Evolutionary conservation across 2,329 filamentous ascomycete species (phyloP), one percentile per base, ranked within the genome.

Genomic region (Nakataea oryzae): DNA sequence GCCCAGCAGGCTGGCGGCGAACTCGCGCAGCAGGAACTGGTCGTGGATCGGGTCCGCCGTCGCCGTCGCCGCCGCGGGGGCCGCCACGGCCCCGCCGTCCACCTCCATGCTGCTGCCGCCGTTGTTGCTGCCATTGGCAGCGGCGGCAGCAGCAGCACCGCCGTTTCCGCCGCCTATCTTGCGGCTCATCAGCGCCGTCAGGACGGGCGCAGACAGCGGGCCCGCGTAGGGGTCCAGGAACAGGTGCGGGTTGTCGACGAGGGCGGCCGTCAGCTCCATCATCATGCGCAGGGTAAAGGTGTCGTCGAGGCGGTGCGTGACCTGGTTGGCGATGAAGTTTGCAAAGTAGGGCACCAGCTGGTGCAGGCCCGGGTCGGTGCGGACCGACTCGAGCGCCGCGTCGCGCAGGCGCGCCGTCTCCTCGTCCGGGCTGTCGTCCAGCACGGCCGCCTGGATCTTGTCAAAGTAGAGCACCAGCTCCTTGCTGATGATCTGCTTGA

Each of bases 381-480:
- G 83, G 28, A 99, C 85, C 29, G 91, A 96, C 61, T 90, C 88
- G 41, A 97, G 82, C 0, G 91, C 95, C 0, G 95, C 92, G 59
- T 89, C 86, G 61, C 93, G 88, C 71, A 96, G 87, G 24, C 83
- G 78, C 27, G 81, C 77, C 57, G 86, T 84, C 67, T 87, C 85
- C 65, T 96, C 89, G 66, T 96, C 92, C 17, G 90, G 91, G 60
- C 86, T 87, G 67, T 96, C 91, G 73, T 97, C 91, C 64, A 97
- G 82, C 58, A 99, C 84, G 13, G 95, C 93, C 60, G 84, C 84
- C 73, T 92, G 93, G 63, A 97, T 91, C 74, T 96, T 96, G 72
- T 97, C 92, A 71, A 97, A 99, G 78, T 97, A 97, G 41, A 97
- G 85, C 65, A 96, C 92, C 27, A 97, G 85, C 76, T 99, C 95